Percentiles rank a stretch among this genome's conserved stretches.
phyloP scores from a whole-genome alignment of 73 alveolate species.

The Effrenium voratum region DNA sequence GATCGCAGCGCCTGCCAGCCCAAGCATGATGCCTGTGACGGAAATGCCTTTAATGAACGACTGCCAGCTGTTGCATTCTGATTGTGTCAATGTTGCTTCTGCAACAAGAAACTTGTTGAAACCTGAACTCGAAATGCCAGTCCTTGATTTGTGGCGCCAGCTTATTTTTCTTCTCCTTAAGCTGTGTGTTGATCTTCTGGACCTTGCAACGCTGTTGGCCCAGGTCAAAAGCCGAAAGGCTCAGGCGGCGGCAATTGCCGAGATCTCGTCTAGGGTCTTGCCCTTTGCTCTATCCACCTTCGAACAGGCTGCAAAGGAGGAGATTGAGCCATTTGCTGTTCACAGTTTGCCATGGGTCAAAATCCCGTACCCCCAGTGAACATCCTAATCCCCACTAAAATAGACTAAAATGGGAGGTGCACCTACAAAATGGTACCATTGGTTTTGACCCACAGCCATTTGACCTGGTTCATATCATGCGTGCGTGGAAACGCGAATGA shows the following conservation, averaged over 20 bases:
- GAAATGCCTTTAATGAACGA: background rate
- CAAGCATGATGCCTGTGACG: background rate
- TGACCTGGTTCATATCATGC: no score
- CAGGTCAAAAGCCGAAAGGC: background rate
- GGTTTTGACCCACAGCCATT: no score
- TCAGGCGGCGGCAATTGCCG: slow-evolving; percentile 94
- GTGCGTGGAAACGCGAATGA: no score
- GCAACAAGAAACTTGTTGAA: background rate
- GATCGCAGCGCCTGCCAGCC: slow-evolving; percentile 78
- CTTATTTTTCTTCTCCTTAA: slow-evolving; percentile 97
- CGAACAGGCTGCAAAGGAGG: slow-evolving; percentile 31
- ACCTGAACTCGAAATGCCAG: slow-evolving; percentile 8
- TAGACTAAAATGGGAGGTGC: no score
- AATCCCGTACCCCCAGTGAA: no score
- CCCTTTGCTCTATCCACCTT: slow-evolving; percentile 96
- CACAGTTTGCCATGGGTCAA: no score
- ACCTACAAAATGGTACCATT: no score
- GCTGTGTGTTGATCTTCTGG: slow-evolving; percentile 96
- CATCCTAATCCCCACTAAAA: no score
- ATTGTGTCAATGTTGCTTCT: background rate
- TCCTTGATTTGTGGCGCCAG: slow-evolving; percentile 98
- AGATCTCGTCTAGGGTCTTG: slow-evolving; percentile 93
- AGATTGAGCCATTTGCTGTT: no score
- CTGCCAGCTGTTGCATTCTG: background rate
- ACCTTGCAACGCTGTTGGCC: background rate